Percentiles rank a stretch among this genome's conserved stretches.
These are phyloP conservation scores for Mycena pura DNA, from an alignment of 768 basidiomycete species.

Conservation along the genomic window DNA sequence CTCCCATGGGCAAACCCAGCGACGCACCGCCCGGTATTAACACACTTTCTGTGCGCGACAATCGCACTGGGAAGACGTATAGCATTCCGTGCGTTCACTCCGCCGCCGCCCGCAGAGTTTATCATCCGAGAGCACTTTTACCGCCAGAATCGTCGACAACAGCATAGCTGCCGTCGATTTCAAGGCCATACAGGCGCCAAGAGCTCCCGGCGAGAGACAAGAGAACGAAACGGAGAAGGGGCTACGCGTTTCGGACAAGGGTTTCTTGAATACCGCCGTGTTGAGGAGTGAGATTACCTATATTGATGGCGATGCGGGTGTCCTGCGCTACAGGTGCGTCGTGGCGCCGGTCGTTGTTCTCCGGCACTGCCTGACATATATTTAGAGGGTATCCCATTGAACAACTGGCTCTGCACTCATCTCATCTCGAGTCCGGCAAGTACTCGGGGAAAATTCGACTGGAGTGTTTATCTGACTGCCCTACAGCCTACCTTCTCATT, in stretches of 20 bases:
- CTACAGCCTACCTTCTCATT: conserved; percentile 79
- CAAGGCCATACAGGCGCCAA: conserved; percentile 72
- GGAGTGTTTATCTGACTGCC: neutral
- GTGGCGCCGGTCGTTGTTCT: neutral
- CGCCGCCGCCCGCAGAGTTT: conserved; percentile 15
- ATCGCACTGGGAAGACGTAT: conserved; percentile 84
- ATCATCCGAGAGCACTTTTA: neutral
- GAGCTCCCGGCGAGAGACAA: conserved; percentile 64
- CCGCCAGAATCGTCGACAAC: conserved; percentile 76
- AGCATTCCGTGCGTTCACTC: conserved; percentile 73
- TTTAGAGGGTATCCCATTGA: conserved; percentile 91
- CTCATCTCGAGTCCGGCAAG: conserved; percentile 74
- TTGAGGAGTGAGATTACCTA: conserved; percentile 84
- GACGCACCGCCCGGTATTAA: conserved; percentile 29
- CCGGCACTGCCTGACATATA: neutral
- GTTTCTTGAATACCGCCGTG: conserved; percentile 85
- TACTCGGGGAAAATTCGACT: neutral
- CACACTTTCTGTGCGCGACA: conserved; percentile 75
- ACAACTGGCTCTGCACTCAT: conserved; percentile 81
- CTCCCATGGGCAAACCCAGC: conserved; percentile 25
- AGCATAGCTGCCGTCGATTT: conserved; percentile 82
- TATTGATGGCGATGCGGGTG: conserved; percentile 89
- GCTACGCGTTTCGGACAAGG: conserved; percentile 78
- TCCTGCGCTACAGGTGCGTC: conserved; percentile 75
- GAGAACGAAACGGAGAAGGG: conserved; percentile 89